These are phyloP conservation scores for Paracoccidioides brasiliensis DNA, from an alignment of 2,329 filamentous ascomycete species.

Conservation along the genomic window DNA sequence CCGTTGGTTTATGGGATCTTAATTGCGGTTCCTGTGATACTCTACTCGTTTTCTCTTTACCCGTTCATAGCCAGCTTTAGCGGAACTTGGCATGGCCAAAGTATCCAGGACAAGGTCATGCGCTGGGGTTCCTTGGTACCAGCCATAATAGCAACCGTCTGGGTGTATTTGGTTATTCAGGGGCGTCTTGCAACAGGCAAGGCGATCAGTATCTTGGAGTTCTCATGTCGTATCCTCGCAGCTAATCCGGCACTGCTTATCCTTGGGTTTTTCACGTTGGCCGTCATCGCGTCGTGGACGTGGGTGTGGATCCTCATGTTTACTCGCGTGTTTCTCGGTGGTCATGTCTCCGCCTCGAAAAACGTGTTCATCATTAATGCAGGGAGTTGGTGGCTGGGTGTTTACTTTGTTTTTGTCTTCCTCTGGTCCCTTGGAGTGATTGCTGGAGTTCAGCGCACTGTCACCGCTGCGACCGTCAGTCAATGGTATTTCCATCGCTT, in stretches of 20 bases:
- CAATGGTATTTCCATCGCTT: constrained; percentile 99
- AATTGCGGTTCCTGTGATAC: constrained; percentile 69
- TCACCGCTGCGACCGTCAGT: constrained; percentile 86
- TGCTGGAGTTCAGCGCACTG: constrained; percentile 76
- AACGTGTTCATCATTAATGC: constrained; percentile 67
- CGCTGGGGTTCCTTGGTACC: constrained; percentile 73
- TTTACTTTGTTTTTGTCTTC: constrained; percentile 84
- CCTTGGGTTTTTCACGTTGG: constrained; percentile 68
- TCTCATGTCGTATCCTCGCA: constrained; percentile 74
- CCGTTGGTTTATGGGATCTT: constrained; percentile 70
- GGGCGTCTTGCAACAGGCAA: constrained; percentile 68
- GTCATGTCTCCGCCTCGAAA: constrained; percentile 52
- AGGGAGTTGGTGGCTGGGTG: constrained; percentile 90
- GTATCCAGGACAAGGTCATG: constrained; percentile 80
- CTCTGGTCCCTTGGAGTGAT: constrained; percentile 87
- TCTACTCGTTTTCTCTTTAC: constrained; percentile 83
- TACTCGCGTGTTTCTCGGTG: constrained; percentile 85
- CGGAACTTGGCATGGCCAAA: constrained; percentile 57
- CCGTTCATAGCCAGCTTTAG: constrained; percentile 83
- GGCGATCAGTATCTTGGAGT: constrained; percentile 80
- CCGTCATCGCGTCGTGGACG: constrained; percentile 70
- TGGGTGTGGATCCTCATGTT: constrained; percentile 98
- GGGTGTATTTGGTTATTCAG: constrained; percentile 72
- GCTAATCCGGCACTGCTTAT: constrained; percentile 72
- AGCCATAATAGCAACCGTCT: constrained; percentile 56